Evolutionary conservation across 2,329 filamentous ascomycete species (phyloP), one percentile per base, ranked within the genome.

Genomic region (Neonectria punicea): DNA sequence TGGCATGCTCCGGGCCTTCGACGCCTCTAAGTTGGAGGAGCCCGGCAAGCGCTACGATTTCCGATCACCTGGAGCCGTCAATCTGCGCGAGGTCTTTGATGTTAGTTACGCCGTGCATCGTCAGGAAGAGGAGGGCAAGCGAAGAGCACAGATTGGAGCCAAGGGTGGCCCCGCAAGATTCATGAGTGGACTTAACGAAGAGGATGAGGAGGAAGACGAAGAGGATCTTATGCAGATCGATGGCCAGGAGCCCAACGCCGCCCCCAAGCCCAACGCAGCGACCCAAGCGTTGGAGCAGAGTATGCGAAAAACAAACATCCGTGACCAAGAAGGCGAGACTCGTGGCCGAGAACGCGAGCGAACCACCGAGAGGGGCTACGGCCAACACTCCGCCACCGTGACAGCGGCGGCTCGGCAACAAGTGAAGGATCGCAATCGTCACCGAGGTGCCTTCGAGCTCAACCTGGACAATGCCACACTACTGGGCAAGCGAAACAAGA

Each of bases 21-120:
- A 91, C 61, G 80, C 86, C 0, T 76, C 81, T 46, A 84, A 84
- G 54, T 76, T 89, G 16, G 80, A 84, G 47, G 86, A 88, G 36
- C 80, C 84, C 41, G 91, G 92, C 30, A 90, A 89, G 67, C 90
- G 93, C 18, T 90, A 91, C 81, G 96, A 99, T 79, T 99, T 98
- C 89, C 89, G 96, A 63, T 98, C 94, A 0, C 96, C 96, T 0
- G 96, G 94, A 55, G 94, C 93, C 2, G 91, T 99, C 80, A 98
- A 98, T 77, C 84, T 99, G 13, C 93, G 96, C 65, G 96, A 99
- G 80, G 94, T 98, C 2, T 99, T 99, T 71, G 96, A 99, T 75
- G 95, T 99, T 53, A 92, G 93, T n/a, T 99, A 99, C 75, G 95
- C 96, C 9, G 96, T 99, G 9, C 96, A 98, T 78, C 87, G 96